phyloP scores from a whole-genome alignment of 1,284 basidiomycete genomes.

The Irpex sp. region DNA sequence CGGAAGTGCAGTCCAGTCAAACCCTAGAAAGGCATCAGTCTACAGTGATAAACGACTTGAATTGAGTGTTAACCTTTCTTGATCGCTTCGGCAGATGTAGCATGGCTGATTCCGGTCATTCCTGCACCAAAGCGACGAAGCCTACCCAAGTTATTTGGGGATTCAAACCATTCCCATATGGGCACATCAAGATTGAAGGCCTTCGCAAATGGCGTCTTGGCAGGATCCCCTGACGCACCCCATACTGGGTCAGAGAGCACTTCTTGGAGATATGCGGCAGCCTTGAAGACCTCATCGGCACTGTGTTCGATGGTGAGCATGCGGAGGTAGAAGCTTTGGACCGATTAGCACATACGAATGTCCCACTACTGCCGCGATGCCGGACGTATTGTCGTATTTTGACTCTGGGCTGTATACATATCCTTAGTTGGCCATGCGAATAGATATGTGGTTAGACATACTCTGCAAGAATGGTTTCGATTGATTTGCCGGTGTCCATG shows the following conservation, averaged over 20 bases:
- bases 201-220: slow-evolving; percentile 21
- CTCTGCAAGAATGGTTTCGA: slow-evolving; percentile 11
- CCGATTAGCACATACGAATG: slow-evolving; percentile 17
- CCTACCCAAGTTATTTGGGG: slow-evolving; percentile 7
- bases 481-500: slow-evolving; percentile 26
- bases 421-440: not conserved
- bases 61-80: slow-evolving; percentile 14
- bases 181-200: slow-evolving; percentile 21
- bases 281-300: slow-evolving; percentile 23
- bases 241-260: slow-evolving; percentile 20
- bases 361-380: slow-evolving; percentile 20
- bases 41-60: not conserved
- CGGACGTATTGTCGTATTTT: slow-evolving; percentile 25
- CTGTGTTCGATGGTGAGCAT: slow-evolving; percentile 1
- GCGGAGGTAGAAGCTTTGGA: slow-evolving; percentile 3
- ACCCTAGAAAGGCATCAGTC: not conserved
- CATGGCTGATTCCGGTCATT: not conserved
- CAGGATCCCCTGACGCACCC: slow-evolving; percentile 16
- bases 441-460: not conserved
- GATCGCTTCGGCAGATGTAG: not conserved
- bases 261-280: slow-evolving; percentile 24
- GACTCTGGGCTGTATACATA: slow-evolving; percentile 12
- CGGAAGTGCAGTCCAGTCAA: slow-evolving; percentile 14
- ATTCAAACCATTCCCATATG: slow-evolving; percentile 17
- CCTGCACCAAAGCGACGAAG: not conserved